Conservation (phyloP, 345 rosid genomes). For the Balakata baccata region DNA sequence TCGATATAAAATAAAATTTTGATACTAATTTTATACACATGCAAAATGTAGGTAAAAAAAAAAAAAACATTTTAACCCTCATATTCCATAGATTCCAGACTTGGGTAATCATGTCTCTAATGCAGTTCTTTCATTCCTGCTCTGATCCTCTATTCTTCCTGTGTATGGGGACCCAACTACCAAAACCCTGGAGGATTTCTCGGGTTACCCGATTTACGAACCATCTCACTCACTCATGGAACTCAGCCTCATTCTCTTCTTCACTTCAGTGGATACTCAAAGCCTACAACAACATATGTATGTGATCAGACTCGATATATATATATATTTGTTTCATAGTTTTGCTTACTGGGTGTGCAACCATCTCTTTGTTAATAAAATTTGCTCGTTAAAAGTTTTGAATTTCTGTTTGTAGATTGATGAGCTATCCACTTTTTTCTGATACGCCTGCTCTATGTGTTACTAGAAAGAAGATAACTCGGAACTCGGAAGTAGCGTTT, state of each 20-base stretch:
- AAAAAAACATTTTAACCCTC: no score
- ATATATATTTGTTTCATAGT: no score
- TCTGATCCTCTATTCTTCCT: slow-evolving; percentile 20
- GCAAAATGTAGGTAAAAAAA: no score
- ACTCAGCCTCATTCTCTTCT: slow-evolving; percentile 42
- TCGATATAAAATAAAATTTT: no score
- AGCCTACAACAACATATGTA: slow-evolving; percentile 59
- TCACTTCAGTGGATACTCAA: slow-evolving; percentile 56
- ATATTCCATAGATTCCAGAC: neutral
- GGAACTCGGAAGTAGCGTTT: no score
- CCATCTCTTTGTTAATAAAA: neutral
- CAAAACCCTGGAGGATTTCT: slow-evolving; percentile 75
- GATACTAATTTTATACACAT: no score
- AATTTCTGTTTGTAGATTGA: slow-evolving; percentile 49
- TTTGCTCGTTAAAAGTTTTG: neutral
- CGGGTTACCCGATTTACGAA: slow-evolving; percentile 76
- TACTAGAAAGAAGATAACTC: slow-evolving; percentile 39
- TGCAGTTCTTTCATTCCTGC: slow-evolving; percentile 18
- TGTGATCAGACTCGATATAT: slow-evolving; percentile 31
- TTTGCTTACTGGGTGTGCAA: neutral
- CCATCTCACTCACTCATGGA: slow-evolving; percentile 30
- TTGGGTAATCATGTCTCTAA: slow-evolving; percentile 24
- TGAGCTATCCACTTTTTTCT: slow-evolving; percentile 74
- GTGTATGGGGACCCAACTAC: slow-evolving; percentile 48
- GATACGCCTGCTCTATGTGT: slow-evolving; percentile 85